phyloP scores from a whole-genome alignment of 2,329 filamentous ascomycete genomes.

The Sporothrix curviconia region DNA sequence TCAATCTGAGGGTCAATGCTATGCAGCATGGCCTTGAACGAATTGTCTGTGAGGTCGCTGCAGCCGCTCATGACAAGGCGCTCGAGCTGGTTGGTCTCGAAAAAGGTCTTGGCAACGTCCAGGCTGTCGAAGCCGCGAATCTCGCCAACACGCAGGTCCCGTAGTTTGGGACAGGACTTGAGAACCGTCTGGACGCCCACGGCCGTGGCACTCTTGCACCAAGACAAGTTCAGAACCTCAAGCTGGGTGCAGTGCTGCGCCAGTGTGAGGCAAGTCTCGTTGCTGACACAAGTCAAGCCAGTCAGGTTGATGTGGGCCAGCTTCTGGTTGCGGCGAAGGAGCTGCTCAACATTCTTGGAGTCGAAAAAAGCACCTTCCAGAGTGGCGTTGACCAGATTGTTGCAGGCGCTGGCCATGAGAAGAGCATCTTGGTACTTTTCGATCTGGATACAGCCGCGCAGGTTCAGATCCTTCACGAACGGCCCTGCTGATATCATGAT shows the following conservation, averaged over 20 bases:
- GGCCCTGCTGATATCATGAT: constrained; percentile 81
- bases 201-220: constrained; percentile 82
- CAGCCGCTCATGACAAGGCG: constrained; percentile 77
- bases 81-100: constrained; percentile 73
- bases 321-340: constrained; percentile 66
- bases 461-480: constrained; percentile 84
- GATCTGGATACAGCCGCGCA: constrained; percentile 85
- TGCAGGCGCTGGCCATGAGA: constrained; percentile 74
- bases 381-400: constrained; percentile 79
- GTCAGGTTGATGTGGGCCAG: constrained; percentile 83
- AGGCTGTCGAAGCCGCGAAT: constrained; percentile 71
- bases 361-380: constrained; percentile 78
- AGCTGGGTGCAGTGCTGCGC: constrained; percentile 72
- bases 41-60: constrained; percentile 67
- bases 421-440: constrained; percentile 72
- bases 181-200: constrained; percentile 67
- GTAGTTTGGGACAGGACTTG: constrained; percentile 63
- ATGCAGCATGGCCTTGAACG: constrained; percentile 66
- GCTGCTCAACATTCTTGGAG: constrained; percentile 69
- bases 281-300: constrained; percentile 71
- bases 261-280: constrained; percentile 80
- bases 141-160: constrained; percentile 76
- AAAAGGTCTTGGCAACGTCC: constrained; percentile 66
- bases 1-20: constrained; percentile 73
- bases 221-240: constrained; percentile 83